A percentile compares a stretch with the other conserved stretches of the same genome.
phyloP scores from a whole-genome alignment of 1,139 yeast genomes.

The Yamadazyma friedrichii region DNA sequence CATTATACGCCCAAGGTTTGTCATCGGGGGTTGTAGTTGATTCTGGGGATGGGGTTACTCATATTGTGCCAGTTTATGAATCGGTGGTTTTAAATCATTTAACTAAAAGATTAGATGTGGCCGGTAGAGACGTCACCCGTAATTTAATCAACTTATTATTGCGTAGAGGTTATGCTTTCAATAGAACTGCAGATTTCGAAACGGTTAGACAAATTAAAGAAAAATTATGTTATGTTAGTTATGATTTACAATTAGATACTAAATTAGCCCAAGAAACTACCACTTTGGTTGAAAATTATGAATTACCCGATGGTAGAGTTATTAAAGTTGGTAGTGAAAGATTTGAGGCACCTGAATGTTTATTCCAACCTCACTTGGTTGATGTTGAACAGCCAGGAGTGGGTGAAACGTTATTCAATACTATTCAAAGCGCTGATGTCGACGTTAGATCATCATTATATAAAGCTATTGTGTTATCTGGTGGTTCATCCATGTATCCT shows the following conservation, averaged over 20 bases:
- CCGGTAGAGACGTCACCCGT: constrained; percentile 97
- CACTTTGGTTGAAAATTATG: constrained; percentile 84
- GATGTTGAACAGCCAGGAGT: constrained; percentile 97
- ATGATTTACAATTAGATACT: constrained; percentile 86
- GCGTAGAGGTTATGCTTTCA: constrained; percentile 96
- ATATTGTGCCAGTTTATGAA: constrained; percentile 96
- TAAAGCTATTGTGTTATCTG: constrained; percentile 91
- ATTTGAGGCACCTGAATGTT: constrained; percentile 97
- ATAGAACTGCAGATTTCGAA: constrained; percentile 97
- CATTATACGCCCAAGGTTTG: constrained; percentile 94
- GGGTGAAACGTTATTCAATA: constrained; percentile 88
- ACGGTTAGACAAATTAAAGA: constrained; percentile 98
- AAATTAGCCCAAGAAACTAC: constrained; percentile 92
- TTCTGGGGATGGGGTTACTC: constrained; percentile 88
- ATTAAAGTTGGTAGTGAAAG: constrained; percentile 94
- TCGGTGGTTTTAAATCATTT: constrained; percentile 92
- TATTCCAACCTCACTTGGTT: constrained; percentile 95
- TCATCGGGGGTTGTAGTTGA: constrained; percentile 99
- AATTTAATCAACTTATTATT: constrained; percentile 85
- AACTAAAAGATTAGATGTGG: constrained; percentile 91
- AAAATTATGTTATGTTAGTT: constrained; percentile 90
- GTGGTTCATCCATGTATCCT: constrained; percentile 99
- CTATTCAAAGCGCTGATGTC: constrained; percentile 91
- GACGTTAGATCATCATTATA: constrained; percentile 87
- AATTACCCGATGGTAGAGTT: constrained; percentile 94